These are phyloP conservation scores for Backusella westeae DNA, from an alignment of 192 early-diverging fungal genomes.

Conservation along the genomic window DNA sequence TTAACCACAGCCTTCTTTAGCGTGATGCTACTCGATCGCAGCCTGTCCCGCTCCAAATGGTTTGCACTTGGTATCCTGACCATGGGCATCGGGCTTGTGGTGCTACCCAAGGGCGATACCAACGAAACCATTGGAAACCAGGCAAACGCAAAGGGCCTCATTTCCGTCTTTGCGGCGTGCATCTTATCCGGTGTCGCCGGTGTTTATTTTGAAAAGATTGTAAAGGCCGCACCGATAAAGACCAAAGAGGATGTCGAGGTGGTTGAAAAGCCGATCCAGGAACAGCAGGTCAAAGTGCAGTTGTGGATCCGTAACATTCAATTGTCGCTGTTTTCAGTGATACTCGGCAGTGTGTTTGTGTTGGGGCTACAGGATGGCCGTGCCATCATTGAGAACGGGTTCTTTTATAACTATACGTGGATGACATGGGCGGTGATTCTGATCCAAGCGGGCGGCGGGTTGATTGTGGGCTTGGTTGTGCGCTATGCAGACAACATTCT, in stretches of 20 bases:
- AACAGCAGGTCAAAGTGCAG: conserved; percentile 44
- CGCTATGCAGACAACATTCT: conserved; percentile 98
- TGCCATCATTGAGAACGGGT: conserved; percentile 69
- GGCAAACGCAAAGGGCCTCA: conserved; percentile 67
- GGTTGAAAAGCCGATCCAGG: neutral
- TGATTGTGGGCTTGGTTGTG: conserved; percentile 92
- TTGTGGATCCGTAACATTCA: conserved; percentile 92
- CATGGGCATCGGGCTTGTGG: conserved; percentile 83
- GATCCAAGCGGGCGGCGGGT: conserved; percentile 86
- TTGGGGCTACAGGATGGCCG: conserved; percentile 75
- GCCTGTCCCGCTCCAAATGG: conserved; percentile 73
- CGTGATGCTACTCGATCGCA: conserved; percentile 71
- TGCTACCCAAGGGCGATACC: conserved; percentile 52
- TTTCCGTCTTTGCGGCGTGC: conserved; percentile 79
- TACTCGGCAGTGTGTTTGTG: conserved; percentile 77
- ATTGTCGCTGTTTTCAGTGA: conserved; percentile 74
- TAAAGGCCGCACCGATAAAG: conserved; percentile 53
- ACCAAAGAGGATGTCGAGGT: neutral
- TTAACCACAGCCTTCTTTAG: conserved; percentile 92
- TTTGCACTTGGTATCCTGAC: conserved; percentile 77
- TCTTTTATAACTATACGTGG: conserved; percentile 85
- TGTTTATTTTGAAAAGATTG: conserved; percentile 97
- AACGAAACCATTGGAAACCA: conserved; percentile 29
- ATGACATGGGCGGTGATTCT: conserved; percentile 78
- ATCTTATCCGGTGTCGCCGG: conserved; percentile 89